Evolutionary conservation across 2,329 filamentous ascomycete species (phyloP).

Genomic region (Colletotrichum sp.): DNA sequence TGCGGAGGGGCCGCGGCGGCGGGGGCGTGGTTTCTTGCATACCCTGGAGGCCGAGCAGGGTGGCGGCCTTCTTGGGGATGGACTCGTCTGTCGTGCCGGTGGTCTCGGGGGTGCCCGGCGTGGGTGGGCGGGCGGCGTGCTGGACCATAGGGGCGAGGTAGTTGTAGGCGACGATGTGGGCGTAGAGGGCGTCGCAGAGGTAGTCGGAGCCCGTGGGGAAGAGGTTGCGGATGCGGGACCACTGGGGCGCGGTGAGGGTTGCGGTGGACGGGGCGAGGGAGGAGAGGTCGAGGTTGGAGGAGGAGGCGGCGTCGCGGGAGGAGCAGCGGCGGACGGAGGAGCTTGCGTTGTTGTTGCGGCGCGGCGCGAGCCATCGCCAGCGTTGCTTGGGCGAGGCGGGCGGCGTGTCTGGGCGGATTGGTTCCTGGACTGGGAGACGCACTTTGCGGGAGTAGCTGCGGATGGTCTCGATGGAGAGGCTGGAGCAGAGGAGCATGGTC

Average conservation of each 20-base stretch:
- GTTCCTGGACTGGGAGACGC: constrained; percentile 37
- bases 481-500: constrained; percentile 61
- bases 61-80: constrained; percentile 59
- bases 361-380: constrained; percentile 22
- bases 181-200: constrained; percentile 64
- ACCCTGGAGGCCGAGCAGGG: constrained; percentile 51
- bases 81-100: constrained; percentile 25
- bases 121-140: neutral
- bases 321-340: neutral
- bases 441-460: constrained; percentile 60
- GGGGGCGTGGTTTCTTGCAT: constrained; percentile 19
- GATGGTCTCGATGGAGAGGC: constrained; percentile 62
- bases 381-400: constrained; percentile 19
- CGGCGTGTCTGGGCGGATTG: constrained; percentile 7
- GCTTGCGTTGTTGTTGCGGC: constrained; percentile 4
- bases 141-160: constrained; percentile 48
- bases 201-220: constrained; percentile 59
- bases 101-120: constrained; percentile 7
- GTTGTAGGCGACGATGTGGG: constrained; percentile 64
- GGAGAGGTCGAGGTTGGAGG: constrained; percentile 3
- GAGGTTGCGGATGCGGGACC: constrained; percentile 54
- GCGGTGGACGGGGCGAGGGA: neutral
- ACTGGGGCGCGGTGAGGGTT: constrained; percentile 32
- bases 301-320: neutral
- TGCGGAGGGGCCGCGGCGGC: constrained; percentile 26